Evolutionary conservation across 2,329 filamentous ascomycete species (phyloP), one percentile per base, ranked within the genome.

Genomic region (Curvularia hawaiiensis): DNA sequence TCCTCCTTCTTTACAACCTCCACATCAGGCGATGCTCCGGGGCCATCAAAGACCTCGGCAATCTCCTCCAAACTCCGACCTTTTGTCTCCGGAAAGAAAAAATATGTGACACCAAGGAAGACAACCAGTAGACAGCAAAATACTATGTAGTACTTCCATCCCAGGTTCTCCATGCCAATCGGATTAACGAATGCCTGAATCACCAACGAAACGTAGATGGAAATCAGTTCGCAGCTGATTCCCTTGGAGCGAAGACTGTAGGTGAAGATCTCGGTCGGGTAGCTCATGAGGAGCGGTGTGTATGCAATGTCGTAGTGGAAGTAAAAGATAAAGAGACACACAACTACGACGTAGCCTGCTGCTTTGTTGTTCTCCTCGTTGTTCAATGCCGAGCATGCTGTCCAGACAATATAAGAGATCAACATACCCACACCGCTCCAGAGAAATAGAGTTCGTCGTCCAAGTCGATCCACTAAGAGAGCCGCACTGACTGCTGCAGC

Each of bases 121-220:
- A 71, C n/a, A 6, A 65, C 62, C 10, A 69, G 35, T 4, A 73
- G 2, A 60, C 67, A 44, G 70, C 60, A 52, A 55, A 72, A 76
- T 2, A 76, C 69, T 20, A 75, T 59, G 50, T 74, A 75, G 62
- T 68, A 75, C 52, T 68, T 70, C 72, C 69, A 75, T 0, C 48
- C 60, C n/a, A 75, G 59, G 4, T 61, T 52, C 5, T 70, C 63
- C 38, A 76, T 60, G 1, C 67, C 73, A 31, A 75, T 66, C 0
- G 70, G 71, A 76, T 88, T 89, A 65, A 82, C 82, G 60, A 77
- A 85, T 77, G 85, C 84, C 65, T 84, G 83, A 60, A 88, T 79
- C 40, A 86, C 46, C 18, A 62, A 58, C 80, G 44, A 88, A 76
- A 52, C 84, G 77, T 54, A 84, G 80, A 75, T 88, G 71, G 87